Base-by-base conservation (phyloP, 495 filamentous ascomycete species). In the Parmelia sp. region DNA sequence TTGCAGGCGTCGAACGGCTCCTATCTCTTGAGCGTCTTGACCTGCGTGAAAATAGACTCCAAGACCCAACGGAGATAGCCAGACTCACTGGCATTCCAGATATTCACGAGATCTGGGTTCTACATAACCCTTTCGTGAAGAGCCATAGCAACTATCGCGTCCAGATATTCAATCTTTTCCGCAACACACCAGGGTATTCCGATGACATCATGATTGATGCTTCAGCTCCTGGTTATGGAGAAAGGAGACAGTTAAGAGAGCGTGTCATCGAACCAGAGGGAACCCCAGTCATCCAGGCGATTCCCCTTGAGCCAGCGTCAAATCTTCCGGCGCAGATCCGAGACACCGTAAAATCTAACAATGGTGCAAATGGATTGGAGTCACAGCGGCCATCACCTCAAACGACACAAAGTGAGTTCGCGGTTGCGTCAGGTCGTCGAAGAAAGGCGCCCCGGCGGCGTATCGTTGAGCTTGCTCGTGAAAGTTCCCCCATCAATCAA, bases 131-230 rank as follows among this genome's bases (percentile, higher is more conserved):
- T 10, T 97, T 97, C 67, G 88, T 87, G 37, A 90, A 88, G 63
- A 93, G 91, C 15, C 92, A 96, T 70, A 82, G 86, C 60, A 85
- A 84, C 66, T 95, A 96, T 72, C 85, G 94, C 36, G 79, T 95
- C 66, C 87, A 84, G 31, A 96, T 98, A 68, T 96, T 98, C 83
- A 97, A 97, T 70, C 82, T 96, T 1, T 98, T 98, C 79, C 88
- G 94, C 64, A 84, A 83, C n/a, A 91, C 91, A 0, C 91, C 94
- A 4, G 94, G 94, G 14, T 94, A 92, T 70, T 83, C 86, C 0
- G 90, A 96, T 68, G 95, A 98, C 73, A 87, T 97, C 65, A 82
- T 89, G 47, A 91, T 98, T 68, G 95, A 98, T 72, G 83, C 85
- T 2, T 86, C 85, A 31, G 86, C 87, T 6, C 94, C 94, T 6